Percentiles rank a stretch among this genome's conserved stretches.
Conservation (phyloP, 176 grass and related monocot genomes). For the Oryza officinalis region DNA sequence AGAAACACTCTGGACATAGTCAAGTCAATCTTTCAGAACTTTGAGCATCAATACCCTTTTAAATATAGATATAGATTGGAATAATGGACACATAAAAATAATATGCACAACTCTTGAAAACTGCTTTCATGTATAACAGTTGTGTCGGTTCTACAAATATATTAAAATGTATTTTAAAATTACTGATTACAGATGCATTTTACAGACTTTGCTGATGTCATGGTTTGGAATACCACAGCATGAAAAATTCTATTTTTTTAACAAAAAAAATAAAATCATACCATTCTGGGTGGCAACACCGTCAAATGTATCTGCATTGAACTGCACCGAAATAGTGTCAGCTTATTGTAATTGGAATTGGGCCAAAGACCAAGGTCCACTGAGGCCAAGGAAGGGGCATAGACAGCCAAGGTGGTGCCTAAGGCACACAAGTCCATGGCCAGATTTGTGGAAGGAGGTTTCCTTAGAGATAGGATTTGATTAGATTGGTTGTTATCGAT, state of each 20-base stretch:
- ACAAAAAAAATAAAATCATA: background rate
- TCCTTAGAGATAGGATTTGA: too few relatives aligned
- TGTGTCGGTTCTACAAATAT: background rate
- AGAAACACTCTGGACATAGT: background rate
- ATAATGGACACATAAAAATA: background rate
- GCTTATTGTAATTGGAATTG: background rate
- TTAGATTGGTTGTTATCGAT: too few relatives aligned
- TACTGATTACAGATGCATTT: background rate
- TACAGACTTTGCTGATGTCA: background rate
- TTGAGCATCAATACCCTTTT: background rate
- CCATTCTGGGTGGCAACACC: too few relatives aligned
- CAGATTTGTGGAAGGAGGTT: too few relatives aligned
- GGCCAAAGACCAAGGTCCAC: too few relatives aligned
- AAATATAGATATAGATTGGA: background rate
- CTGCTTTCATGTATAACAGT: background rate
- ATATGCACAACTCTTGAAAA: background rate
- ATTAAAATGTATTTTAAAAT: background rate
- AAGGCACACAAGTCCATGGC: too few relatives aligned
- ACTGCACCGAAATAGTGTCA: slow-evolving; percentile 8
- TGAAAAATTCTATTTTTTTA: background rate
- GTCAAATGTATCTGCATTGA: background rate
- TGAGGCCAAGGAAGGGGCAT: too few relatives aligned
- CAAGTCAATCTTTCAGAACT: background rate
- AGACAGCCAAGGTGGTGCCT: too few relatives aligned
- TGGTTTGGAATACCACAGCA: background rate